These are phyloP conservation scores for Claviceps maximensis DNA, from an alignment of 2,329 filamentous ascomycete genomes.

Conservation along the genomic window DNA sequence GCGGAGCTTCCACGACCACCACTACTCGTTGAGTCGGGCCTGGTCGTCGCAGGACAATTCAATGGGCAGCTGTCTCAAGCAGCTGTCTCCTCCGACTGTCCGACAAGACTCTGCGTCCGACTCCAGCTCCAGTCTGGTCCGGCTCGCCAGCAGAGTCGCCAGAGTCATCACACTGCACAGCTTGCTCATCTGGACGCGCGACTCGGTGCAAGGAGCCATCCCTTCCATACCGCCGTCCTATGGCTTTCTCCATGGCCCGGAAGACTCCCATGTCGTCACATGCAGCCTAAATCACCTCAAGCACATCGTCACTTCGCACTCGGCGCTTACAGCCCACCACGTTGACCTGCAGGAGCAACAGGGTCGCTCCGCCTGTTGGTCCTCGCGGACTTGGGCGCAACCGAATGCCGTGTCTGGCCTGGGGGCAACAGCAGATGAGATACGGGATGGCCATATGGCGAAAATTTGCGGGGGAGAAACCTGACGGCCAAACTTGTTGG, in stretches of 20 bases:
- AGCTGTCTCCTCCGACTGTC: too few species aligned
- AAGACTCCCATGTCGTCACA: background rate
- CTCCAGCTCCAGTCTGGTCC: too few species aligned
- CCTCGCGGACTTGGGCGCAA: background rate
- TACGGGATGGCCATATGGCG: background rate
- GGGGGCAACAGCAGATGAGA: conserved; percentile 5
- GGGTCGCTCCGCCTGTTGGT: background rate
- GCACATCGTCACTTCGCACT: background rate
- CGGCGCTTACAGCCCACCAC: background rate
- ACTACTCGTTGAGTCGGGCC: background rate
- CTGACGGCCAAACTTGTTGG: background rate
- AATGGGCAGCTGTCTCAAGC: too few species aligned
- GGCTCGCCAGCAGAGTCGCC: too few species aligned
- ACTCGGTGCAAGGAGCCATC: background rate
- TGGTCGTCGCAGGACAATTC: too few species aligned
- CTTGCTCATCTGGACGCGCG: background rate
- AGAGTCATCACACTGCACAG: too few species aligned
- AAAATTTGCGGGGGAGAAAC: background rate
- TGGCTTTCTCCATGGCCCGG: too few species aligned
- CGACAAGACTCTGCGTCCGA: too few species aligned
- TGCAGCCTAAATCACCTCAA: background rate
- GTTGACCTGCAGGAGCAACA: background rate
- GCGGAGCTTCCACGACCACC: background rate
- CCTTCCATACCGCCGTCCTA: too few species aligned
- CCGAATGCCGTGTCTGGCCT: conserved; percentile 1